Evolutionary conservation across 2,329 filamentous ascomycete species (phyloP), one percentile per base, ranked within the genome.

Genomic region (Thermothelomyces thermophilus): DNA sequence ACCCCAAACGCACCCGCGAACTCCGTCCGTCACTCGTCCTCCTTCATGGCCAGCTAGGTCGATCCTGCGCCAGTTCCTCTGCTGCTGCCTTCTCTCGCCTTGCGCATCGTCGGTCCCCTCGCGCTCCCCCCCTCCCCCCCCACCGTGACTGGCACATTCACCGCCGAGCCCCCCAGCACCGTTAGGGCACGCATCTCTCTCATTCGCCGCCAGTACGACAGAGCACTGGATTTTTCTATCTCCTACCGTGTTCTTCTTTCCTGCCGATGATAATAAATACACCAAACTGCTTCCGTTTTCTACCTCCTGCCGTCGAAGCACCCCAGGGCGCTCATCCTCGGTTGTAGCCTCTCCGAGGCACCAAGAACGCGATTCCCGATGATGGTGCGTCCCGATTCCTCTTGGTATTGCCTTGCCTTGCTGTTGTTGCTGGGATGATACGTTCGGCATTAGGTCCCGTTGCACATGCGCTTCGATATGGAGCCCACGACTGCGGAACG

Each of bases 371-470:
- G 66, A 62, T 64, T 62, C 65, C 69, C 67, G 68, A 75, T 75
- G 71, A 75, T 75, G 73, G 73, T 75, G 66, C 63, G 73, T 74
- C 28, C 11, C 16, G 26, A 41, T 35, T 41, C 39, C 43, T 41
- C 19, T 17, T 17, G 41, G 33, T 35, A 14, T 31, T 31, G 30
- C 14, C 9, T 31, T 40, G 24, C 40, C 31, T 20, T 17, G 30
- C 16, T 46, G 30, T 17, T 11, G 10, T 31, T 43, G 10, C 28
- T 26, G 40, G 46, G 46, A 51, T 50, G 47, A n/a, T 46, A 33
- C 24, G 41, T 36, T 53, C 48, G 48, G 52, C 20, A 36, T 26
- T 53, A 40, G 48, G 50, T 30, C 40, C n/a, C 41, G 50, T 24
- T 41, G 48, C 48, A 31, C 33, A 30, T 43, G 37, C 42, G 33